phyloP scores from a whole-genome alignment of 2,329 filamentous ascomycete genomes.

The Cadophora sp. region DNA sequence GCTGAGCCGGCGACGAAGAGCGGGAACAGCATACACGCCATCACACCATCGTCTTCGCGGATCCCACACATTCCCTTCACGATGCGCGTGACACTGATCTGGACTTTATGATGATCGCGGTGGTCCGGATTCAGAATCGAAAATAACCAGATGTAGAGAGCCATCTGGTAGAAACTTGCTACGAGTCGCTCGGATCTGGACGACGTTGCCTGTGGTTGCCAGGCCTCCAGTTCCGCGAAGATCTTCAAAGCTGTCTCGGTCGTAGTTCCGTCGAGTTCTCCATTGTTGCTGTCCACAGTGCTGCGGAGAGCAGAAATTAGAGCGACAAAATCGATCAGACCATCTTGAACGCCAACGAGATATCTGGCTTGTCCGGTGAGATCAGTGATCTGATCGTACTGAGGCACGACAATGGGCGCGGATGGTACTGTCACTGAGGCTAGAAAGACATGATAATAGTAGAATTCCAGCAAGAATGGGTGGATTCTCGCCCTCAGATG shows the following conservation, averaged over 20 bases:
- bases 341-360: constrained; percentile 31
- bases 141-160: constrained; percentile 36
- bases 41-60: constrained; percentile 19
- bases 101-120: constrained; percentile 22
- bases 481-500: constrained; percentile 28
- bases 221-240: constrained; percentile 31
- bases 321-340: constrained; percentile 30
- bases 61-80: constrained; percentile 28
- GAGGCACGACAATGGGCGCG: constrained; percentile 4
- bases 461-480: constrained; percentile 36
- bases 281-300: constrained; percentile 14
- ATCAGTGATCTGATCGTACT: constrained; percentile 9
- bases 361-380: constrained; percentile 17
- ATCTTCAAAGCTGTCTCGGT: constrained; percentile 27
- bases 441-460: constrained; percentile 34
- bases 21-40: constrained; percentile 35
- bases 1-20: constrained; percentile 34
- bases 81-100: constrained; percentile 23
- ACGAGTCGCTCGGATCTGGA: constrained; percentile 22
- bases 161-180: constrained; percentile 28
- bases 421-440: constrained; percentile 31
- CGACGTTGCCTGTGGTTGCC: constrained; percentile 18
- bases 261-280: constrained; percentile 17
- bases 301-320: constrained; percentile 31
- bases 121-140: constrained; percentile 30